These are phyloP conservation scores for Botrytis galanthina DNA, from an alignment of 2,329 filamentous ascomycete species.

Conservation along the genomic window DNA sequence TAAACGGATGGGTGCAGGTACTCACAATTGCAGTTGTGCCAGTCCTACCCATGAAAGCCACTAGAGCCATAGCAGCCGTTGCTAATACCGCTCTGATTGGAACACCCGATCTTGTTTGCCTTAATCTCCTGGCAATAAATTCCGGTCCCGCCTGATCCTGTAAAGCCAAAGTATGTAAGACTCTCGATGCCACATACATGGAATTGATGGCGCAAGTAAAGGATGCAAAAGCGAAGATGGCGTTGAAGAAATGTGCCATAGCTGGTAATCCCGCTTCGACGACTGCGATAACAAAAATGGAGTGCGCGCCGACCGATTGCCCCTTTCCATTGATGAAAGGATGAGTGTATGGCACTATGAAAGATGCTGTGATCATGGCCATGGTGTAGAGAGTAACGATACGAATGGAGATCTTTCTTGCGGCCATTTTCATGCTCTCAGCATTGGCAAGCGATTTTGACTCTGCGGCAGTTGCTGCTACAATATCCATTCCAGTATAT, in stretches of 20 bases:
- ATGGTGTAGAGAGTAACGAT: constrained; percentile 38
- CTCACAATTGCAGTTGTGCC: constrained; percentile 41
- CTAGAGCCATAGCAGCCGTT: constrained; percentile 42
- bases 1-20: neutral
- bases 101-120: constrained; percentile 42
- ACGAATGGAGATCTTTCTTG: constrained; percentile 42
- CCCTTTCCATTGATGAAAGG: constrained; percentile 43
- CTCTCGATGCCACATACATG: constrained; percentile 42
- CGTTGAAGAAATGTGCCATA: constrained; percentile 37
- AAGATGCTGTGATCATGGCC: constrained; percentile 35
- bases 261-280: constrained; percentile 42
- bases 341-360: constrained; percentile 42
- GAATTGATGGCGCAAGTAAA: constrained; percentile 42
- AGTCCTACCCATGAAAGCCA: constrained; percentile 43
- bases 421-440: constrained; percentile 44
- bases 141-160: constrained; percentile 43
- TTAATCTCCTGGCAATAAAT: constrained; percentile 42
- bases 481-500: constrained; percentile 40
- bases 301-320: constrained; percentile 40
- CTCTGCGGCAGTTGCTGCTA: constrained; percentile 42
- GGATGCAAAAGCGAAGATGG: constrained; percentile 42
- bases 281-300: constrained; percentile 42
- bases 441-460: constrained; percentile 40
- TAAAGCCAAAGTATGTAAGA: constrained; percentile 42
- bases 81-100: constrained; percentile 43